Evolutionary conservation across 768 basidiomycete genomes (phyloP).

Genomic region (Multifurca ochricompacta): DNA sequence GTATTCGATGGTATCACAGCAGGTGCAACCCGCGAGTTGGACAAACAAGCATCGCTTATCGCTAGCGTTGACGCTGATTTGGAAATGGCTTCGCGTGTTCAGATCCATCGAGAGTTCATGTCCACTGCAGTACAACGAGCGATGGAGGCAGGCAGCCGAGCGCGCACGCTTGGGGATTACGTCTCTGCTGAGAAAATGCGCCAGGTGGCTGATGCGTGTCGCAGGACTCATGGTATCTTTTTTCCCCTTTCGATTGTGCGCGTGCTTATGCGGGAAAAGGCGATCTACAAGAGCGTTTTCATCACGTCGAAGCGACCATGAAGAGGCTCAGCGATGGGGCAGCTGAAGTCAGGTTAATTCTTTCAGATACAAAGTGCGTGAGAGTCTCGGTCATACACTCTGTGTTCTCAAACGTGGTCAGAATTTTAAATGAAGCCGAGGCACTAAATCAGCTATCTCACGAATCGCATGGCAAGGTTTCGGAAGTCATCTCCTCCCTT

Average conservation of each 20-base stretch:
- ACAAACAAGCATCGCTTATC: slow-evolving; percentile 57
- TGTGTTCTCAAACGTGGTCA: neutral
- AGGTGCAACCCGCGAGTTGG: slow-evolving; percentile 55
- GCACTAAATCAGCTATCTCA: slow-evolving; percentile 9
- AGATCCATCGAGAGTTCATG: slow-evolving; percentile 69
- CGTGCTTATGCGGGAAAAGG: neutral
- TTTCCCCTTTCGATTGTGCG: neutral
- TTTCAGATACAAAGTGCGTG: slow-evolving; percentile 17
- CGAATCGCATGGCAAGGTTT: slow-evolving; percentile 9
- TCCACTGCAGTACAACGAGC: slow-evolving; percentile 57
- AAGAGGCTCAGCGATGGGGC: slow-evolving; percentile 20
- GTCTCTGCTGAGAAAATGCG: slow-evolving; percentile 74
- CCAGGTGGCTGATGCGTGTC: slow-evolving; percentile 67
- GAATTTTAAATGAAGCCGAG: slow-evolving; percentile 17
- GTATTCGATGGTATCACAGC: slow-evolving; percentile 56
- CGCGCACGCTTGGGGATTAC: slow-evolving; percentile 71
- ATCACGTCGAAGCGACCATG: slow-evolving; percentile 29
- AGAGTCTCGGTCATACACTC: neutral
- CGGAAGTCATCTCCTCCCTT: slow-evolving; percentile 12
- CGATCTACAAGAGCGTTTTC: slow-evolving; percentile 47
- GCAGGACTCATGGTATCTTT: slow-evolving; percentile 55
- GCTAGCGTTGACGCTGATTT: slow-evolving; percentile 62
- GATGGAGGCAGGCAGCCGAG: slow-evolving; percentile 62
- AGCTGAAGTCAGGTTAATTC: slow-evolving; percentile 12
- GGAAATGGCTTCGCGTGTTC: slow-evolving; percentile 57